A percentile compares a stretch with the other conserved stretches of the same genome.
Evolutionary conservation across 2,329 filamentous ascomycete genomes (phyloP).

Genomic region (Epichloe sp.): DNA sequence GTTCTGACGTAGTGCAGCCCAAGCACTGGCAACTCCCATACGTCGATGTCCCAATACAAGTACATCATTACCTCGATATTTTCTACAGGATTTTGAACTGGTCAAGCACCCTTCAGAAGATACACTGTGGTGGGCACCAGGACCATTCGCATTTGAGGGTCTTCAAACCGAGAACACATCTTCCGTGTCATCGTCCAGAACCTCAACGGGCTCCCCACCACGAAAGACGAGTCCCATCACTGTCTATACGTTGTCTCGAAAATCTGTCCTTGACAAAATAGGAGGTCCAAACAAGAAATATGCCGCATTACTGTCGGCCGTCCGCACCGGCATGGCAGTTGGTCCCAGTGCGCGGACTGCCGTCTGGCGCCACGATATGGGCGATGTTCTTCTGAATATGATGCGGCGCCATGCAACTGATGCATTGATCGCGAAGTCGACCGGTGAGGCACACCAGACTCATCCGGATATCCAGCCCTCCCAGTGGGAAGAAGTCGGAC

Average conservation of each 20-base stretch:
- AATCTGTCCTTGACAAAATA: slow-evolving; percentile 16
- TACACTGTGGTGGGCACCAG: slow-evolving; percentile 43
- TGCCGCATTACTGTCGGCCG: slow-evolving; percentile 7
- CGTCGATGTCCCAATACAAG: slow-evolving; percentile 41
- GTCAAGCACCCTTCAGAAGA: slow-evolving; percentile 40
- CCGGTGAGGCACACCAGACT: slow-evolving; percentile 4
- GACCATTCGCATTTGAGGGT: slow-evolving; percentile 21
- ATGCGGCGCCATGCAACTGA: slow-evolving; percentile 35
- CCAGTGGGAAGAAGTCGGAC: slow-evolving; percentile 30
- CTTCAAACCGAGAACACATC: slow-evolving; percentile 6
- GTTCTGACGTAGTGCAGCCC: slow-evolving; percentile 32
- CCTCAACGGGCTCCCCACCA: not conserved
- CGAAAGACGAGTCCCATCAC: slow-evolving; percentile 11
- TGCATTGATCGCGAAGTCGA: slow-evolving; percentile 23
- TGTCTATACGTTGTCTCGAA: slow-evolving; percentile 17
- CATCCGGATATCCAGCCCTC: slow-evolving; percentile 28
- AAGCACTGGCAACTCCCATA: slow-evolving; percentile 46
- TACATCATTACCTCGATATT: slow-evolving; percentile 40
- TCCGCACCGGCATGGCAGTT: slow-evolving; percentile 16
- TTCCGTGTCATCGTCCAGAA: not conserved
- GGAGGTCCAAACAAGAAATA: slow-evolving; percentile 9
- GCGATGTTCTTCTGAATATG: slow-evolving; percentile 33
- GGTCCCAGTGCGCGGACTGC: slow-evolving; percentile 4
- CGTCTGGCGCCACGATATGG: slow-evolving; percentile 39
- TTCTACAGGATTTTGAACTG: slow-evolving; percentile 49